phyloP scores from a whole-genome alignment of 441 rosid species.

The Erysimum pusillum region DNA sequence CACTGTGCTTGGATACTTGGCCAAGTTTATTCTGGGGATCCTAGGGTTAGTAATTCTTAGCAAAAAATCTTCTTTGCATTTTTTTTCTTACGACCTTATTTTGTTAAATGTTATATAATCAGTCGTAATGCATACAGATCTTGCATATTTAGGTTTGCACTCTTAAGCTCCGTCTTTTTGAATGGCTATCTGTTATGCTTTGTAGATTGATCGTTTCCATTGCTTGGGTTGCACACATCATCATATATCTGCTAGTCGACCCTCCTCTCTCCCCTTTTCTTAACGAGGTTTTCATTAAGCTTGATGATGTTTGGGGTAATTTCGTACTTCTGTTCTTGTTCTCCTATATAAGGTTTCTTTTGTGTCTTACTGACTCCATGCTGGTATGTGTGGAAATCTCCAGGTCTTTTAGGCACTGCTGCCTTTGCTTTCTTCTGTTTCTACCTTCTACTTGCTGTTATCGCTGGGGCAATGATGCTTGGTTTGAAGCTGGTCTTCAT shows the following conservation, averaged over 20 bases:
- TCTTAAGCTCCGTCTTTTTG: conserved; percentile 12
- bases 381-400: conserved; percentile 32
- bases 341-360: conserved; percentile 9
- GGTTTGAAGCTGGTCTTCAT: conserved; percentile 94
- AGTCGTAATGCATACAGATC: not conserved
- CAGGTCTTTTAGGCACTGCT: conserved; percentile 97
- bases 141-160: not conserved
- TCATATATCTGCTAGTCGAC: conserved; percentile 82
- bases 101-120: conserved; percentile 15
- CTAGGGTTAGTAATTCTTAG: conserved; percentile 72
- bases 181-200: conserved; percentile 15
- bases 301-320: conserved; percentile 98
- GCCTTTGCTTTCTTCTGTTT: conserved; percentile 99
- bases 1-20: conserved; percentile 95
- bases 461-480: conserved; percentile 99
- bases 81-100: not conserved
- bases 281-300: conserved; percentile 97
- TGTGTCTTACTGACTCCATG: conserved; percentile 25
- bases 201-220: conserved; percentile 91
- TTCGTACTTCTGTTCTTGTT: conserved; percentile 24
- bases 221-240: conserved; percentile 96
- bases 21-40: conserved; percentile 87
- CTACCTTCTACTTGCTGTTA: conserved; percentile 95
- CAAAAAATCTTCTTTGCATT: not conserved
- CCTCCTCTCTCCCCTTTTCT: conserved; percentile 96